Evolutionary conservation across 768 basidiomycete species (phyloP).

Genomic region (Agrocybe pediades): DNA sequence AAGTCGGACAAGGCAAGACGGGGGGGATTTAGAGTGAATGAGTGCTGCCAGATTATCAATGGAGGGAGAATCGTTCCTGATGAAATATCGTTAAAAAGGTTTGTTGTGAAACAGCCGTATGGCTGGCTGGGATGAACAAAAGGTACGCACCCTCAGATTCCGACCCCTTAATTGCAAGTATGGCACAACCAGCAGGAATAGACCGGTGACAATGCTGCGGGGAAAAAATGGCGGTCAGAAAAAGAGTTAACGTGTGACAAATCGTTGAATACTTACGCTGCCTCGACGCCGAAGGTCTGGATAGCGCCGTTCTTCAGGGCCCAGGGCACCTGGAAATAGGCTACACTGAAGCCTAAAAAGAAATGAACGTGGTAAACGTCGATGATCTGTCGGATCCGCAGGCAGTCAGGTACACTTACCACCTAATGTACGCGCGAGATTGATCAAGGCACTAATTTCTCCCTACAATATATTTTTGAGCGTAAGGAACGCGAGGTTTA

Average conservation of each 20-base stretch:
- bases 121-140: background rate
- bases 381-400: background rate
- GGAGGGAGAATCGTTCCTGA: no score
- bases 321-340: conserved; percentile 72
- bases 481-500: background rate
- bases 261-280: conserved; percentile 45
- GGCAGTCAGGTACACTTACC: conserved; percentile 26
- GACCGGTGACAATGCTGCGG: conserved; percentile 47
- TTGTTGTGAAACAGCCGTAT: no score
- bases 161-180: conserved; percentile 51
- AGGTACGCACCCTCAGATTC: conserved; percentile 42
- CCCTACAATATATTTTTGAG: conserved; percentile 35
- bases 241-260: background rate
- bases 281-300: conserved; percentile 63
- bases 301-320: conserved; percentile 59
- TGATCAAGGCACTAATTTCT: conserved; percentile 65
- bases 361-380: background rate
- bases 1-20: no score
- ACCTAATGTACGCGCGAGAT: conserved; percentile 57
- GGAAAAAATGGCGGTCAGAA: background rate
- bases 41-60: no score
- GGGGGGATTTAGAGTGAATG: no score
- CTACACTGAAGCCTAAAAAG: conserved; percentile 54
- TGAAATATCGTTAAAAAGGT: no score
- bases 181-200: conserved; percentile 56